Conservation (phyloP, 2,329 filamentous ascomycete genomes). For the Paraconiothyrium sp. region DNA sequence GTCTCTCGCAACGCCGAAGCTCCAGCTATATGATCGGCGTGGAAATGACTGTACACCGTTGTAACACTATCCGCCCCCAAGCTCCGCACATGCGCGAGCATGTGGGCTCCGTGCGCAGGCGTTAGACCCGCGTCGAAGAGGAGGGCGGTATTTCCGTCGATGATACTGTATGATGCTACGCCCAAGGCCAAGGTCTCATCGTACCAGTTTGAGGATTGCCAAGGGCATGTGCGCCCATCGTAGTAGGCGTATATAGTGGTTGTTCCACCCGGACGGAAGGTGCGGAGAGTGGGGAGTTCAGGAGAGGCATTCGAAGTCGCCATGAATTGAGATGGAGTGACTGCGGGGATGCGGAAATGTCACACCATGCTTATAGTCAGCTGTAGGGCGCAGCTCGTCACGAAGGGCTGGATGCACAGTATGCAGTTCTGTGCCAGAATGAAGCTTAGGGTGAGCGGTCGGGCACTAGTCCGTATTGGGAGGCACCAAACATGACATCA, state of each 20-base stretch:
- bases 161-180: conserved; percentile 22
- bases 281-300: conserved; percentile 2
- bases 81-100: conserved; percentile 22
- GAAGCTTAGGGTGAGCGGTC: background rate
- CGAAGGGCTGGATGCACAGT: background rate
- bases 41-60: conserved; percentile 24
- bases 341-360: background rate
- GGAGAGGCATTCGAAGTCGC: background rate
- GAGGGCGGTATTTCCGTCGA: conserved; percentile 17
- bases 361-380: background rate
- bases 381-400: background rate
- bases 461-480: background rate
- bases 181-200: conserved; percentile 23
- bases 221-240: conserved; percentile 21
- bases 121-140: conserved; percentile 24
- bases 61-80: conserved; percentile 19
- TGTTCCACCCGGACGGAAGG: conserved; percentile 12
- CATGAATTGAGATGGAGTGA: background rate
- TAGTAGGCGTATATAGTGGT: conserved; percentile 22
- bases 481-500: background rate
- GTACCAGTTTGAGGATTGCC: conserved; percentile 21
- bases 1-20: conserved; percentile 16
- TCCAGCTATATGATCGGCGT: conserved; percentile 25
- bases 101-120: conserved; percentile 13
- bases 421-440: background rate